Evolutionary conservation across 2,329 filamentous ascomycete genomes (phyloP).

Genomic region (Phaeophleospora eucalypticola): DNA sequence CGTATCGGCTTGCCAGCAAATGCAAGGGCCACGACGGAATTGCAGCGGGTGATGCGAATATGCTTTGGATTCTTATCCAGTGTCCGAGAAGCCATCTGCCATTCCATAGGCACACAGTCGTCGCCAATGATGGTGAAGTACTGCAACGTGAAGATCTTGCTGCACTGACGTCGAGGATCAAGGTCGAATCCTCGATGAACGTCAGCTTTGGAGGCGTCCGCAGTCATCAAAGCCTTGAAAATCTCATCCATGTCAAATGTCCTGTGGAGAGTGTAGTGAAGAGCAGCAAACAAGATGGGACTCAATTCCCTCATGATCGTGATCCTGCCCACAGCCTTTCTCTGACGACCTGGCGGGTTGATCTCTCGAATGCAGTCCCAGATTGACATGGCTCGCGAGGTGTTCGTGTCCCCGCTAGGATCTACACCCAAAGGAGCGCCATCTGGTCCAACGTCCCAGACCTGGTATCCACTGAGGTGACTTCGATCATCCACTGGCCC

Average conservation of each 20-base stretch:
- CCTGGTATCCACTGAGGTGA: constrained; percentile 50
- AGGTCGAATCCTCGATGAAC: constrained; percentile 43
- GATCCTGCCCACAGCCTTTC: constrained; percentile 53
- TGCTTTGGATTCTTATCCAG: constrained; percentile 40
- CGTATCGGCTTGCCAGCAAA: constrained; percentile 51
- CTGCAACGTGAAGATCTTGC: constrained; percentile 62
- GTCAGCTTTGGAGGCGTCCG: constrained; percentile 40
- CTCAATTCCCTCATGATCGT: constrained; percentile 59
- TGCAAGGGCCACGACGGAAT: constrained; percentile 56
- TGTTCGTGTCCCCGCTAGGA: constrained; percentile 31
- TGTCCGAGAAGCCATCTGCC: constrained; percentile 54
- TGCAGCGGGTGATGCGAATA: constrained; percentile 57
- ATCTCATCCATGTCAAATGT: constrained; percentile 62
- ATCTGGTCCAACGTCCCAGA: constrained; percentile 53
- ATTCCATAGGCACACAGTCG: constrained; percentile 54
- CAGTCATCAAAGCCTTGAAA: constrained; percentile 51
- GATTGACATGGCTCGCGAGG: constrained; percentile 32
- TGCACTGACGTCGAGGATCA: constrained; percentile 48
- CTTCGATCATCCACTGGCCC: constrained; percentile 40
- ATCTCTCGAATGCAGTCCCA: constrained; percentile 36
- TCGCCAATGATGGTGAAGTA: constrained; percentile 60
- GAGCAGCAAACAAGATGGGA: constrained; percentile 55
- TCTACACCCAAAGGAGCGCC: constrained; percentile 40
- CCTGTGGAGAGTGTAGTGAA: constrained; percentile 55
- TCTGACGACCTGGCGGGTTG: constrained; percentile 37